phyloP scores from a whole-genome alignment of 768 basidiomycete genomes.

The Mycena chlorophos region DNA sequence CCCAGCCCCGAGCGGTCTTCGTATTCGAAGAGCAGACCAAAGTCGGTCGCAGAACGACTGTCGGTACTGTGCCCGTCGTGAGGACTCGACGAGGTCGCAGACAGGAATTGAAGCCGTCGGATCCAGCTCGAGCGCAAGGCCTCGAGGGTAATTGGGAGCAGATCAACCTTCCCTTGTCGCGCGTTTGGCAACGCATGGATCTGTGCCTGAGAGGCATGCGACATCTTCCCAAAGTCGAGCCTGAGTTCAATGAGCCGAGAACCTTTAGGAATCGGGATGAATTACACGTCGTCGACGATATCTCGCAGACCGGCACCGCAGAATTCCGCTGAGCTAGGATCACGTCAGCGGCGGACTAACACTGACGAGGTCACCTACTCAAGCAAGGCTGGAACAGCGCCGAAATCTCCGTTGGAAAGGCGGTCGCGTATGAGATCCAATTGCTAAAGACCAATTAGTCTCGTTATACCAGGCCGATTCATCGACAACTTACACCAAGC shows the following conservation, averaged over 20 bases:
- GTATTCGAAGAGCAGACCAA: conserved; percentile 8
- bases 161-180: conserved; percentile 1
- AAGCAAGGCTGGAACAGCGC: conserved; percentile 4
- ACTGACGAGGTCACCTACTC: conserved; percentile 3
- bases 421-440: conserved; percentile 13
- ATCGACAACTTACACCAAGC: conserved; percentile 9
- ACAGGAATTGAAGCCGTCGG: conserved; percentile 3
- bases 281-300: conserved; percentile 15
- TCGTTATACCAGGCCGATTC: no score
- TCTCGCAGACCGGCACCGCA: conserved; percentile 13
- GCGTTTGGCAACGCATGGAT: neutral
- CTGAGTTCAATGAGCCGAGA: neutral
- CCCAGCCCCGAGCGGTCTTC: conserved; percentile 7
- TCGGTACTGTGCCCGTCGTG: neutral
- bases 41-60: no score
- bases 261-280: neutral
- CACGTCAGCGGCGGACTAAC: neutral
- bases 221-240: conserved; percentile 16
- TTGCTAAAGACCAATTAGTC: conserved; percentile 7
- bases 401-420: conserved; percentile 1
- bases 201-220: neutral
- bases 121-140: conserved; percentile 1
- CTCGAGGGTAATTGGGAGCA: neutral
- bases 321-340: conserved; percentile 11
- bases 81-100: neutral